Percentiles rank a stretch among this genome's conserved stretches.
These are phyloP conservation scores for Diutina ranongensis DNA, from an alignment of 1,139 yeast species.

Conservation along the genomic window DNA sequence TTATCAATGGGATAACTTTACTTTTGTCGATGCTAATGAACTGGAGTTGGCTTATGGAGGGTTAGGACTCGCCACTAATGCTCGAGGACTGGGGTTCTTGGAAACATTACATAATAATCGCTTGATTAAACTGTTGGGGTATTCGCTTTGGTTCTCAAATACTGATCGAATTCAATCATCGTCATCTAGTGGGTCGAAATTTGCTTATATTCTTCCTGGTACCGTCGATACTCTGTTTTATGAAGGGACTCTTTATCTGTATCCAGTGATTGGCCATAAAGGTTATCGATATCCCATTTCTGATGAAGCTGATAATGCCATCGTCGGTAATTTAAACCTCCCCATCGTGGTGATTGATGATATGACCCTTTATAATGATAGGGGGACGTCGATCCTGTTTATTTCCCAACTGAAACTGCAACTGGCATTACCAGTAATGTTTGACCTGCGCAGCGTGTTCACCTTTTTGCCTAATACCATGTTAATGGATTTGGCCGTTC, in stretches of 20 bases:
- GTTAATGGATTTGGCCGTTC: constrained; percentile 58
- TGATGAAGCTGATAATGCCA: constrained; percentile 9
- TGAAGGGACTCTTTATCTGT: constrained; percentile 35
- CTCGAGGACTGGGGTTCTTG: constrained; percentile 31
- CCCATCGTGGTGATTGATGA: constrained; percentile 53
- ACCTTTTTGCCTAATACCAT: constrained; percentile 48
- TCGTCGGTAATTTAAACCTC: constrained; percentile 13
- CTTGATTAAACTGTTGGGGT: constrained; percentile 35
- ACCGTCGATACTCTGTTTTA: constrained; percentile 38
- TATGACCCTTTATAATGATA: constrained; percentile 34
- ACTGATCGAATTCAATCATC: no score
- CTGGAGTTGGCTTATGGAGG: constrained; percentile 30
- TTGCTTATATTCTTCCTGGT: constrained; percentile 45
- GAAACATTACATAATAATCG: constrained; percentile 19
- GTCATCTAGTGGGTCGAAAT: no score
- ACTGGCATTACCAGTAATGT: constrained; percentile 34
- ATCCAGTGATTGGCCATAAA: constrained; percentile 34
- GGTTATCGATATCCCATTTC: constrained; percentile 11
- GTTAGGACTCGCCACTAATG: constrained; percentile 43
- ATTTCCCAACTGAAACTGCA: constrained; percentile 16
- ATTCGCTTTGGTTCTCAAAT: constrained; percentile 40
- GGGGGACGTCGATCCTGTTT: constrained; percentile 22
- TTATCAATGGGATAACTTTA: not conserved
- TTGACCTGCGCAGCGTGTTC: constrained; percentile 48
- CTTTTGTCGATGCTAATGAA: not conserved